A percentile compares a stretch with the other conserved stretches of the same genome.
Evolutionary conservation across 345 rosid genomes (phyloP).

Genomic region (Corymbia maculata): DNA sequence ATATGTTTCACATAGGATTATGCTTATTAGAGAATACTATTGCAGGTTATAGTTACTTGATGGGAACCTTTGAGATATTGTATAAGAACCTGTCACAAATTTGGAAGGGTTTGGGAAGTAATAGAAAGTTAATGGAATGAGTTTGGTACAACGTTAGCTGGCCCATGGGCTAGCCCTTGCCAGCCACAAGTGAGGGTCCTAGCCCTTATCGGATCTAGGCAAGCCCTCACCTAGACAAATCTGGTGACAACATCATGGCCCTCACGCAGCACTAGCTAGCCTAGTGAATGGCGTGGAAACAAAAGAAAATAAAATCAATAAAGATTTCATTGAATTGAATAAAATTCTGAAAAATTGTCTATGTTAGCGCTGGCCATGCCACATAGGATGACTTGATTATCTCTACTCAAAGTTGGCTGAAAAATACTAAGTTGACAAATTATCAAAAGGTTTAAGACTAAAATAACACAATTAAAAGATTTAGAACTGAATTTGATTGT

Average conservation of each 20-base stretch:
- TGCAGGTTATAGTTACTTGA: background rate
- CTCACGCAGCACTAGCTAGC: background rate
- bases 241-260: background rate
- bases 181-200: background rate
- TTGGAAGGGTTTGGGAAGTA: background rate
- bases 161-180: background rate
- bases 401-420: too few relatives aligned
- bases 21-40: background rate
- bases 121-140: background rate
- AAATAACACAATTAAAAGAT: too few relatives aligned
- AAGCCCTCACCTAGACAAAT: background rate
- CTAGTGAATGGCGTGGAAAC: background rate
- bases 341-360: too few relatives aligned
- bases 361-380: too few relatives aligned
- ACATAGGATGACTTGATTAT: too few relatives aligned
- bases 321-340: background rate
- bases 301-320: too few relatives aligned
- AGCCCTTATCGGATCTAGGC: rapidly evolving
- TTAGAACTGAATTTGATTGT: too few relatives aligned
- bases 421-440: too few relatives aligned
- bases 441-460: too few relatives aligned
- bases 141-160: background rate
- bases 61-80: background rate
- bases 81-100: background rate
- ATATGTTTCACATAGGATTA: background rate